Base-by-base conservation (phyloP, 2,329 filamentous ascomycete species). In the Epichloe sibirici region DNA sequence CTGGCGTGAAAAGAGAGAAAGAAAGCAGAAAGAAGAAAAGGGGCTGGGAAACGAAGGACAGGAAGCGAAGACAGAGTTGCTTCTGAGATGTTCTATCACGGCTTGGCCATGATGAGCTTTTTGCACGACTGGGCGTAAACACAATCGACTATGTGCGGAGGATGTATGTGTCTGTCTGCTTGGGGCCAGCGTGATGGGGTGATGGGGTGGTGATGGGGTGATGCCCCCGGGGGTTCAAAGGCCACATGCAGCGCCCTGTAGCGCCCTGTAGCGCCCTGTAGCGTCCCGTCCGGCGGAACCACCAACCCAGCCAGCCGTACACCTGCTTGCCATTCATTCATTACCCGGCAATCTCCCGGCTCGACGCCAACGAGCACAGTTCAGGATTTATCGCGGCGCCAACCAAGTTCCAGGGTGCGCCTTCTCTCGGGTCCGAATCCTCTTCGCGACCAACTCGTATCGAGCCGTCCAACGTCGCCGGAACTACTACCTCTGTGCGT, bases 291-390 rank as follows among this genome's bases (percentile, higher is more conserved):
- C 28, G 28, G 28, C 7, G 28, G 28, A 31, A 31, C 28, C 28
- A 31, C 8, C 28, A 9, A 31, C 28, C 28, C 17, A 17, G 17
- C 17, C 17, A 17, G 17, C 17, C 17, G 17, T 17, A n/a, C n/a
- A n/a, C 28, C 8, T 31, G 28, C 28, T 31, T 9, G 28, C 28
- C 28, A 31, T 9, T 31, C 28, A 31, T 31, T 31, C 13, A 45
- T 50, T 53, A 53, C 12, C 52, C 52, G 52, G 52, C 25, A 53
- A 53, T 51, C 52, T 48, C 21, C 52, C 52, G 51, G 23, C 17
- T 12, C 3, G n/a, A 15, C n/a, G 25, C 43, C n/a, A 38, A 5
- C 37, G 4, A 25, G 17, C 5, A 2, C 31, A 43, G 51, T 4
- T 49, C 15, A 37, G 40, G 39, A 48, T 48, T 53, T 51, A 44